phyloP scores from a whole-genome alignment of 352 stramenopile genomes.

The Salisapilia sapeloensis region DNA sequence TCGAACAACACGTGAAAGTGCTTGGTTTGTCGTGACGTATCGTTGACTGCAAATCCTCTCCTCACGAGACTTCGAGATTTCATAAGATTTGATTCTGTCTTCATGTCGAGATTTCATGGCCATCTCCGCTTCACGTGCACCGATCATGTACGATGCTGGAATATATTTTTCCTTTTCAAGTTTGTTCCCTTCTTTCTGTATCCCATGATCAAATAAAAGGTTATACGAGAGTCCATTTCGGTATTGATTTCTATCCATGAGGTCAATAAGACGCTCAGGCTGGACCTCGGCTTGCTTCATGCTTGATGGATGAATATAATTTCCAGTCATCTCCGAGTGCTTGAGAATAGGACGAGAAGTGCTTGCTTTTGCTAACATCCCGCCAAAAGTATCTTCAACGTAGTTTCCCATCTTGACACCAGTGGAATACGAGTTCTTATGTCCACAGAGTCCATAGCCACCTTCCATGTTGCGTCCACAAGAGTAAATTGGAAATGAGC shows the following conservation, averaged over 20 bases:
- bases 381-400: constrained; percentile 63
- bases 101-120: constrained; percentile 12
- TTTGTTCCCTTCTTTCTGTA: constrained; percentile 21
- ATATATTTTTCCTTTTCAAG: constrained; percentile 31
- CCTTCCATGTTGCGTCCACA: constrained; percentile 12
- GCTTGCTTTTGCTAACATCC: constrained; percentile 17
- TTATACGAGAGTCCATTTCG: constrained; percentile 46
- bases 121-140: constrained; percentile 7
- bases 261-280: constrained; percentile 30
- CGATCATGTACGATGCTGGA: constrained; percentile 35
- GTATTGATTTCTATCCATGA: constrained; percentile 24
- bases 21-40: constrained; percentile 42
- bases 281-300: constrained; percentile 40
- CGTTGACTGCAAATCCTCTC: constrained; percentile 14
- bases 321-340: constrained; percentile 27
- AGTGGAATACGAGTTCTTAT: constrained; percentile 72
- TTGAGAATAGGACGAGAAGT: constrained; percentile 17
- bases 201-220: constrained; percentile 54
- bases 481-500: background rate
- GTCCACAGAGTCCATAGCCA: constrained; percentile 57
- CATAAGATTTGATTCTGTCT: constrained; percentile 13
- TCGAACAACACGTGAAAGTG: no score
- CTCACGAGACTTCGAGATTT: constrained; percentile 21
- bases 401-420: constrained; percentile 70
- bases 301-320: constrained; percentile 25